A percentile compares a stretch with the other conserved stretches of the same genome.
These are phyloP conservation scores for Eucalyptus coolabah DNA, from an alignment of 345 rosid genomes.

Conservation along the genomic window DNA sequence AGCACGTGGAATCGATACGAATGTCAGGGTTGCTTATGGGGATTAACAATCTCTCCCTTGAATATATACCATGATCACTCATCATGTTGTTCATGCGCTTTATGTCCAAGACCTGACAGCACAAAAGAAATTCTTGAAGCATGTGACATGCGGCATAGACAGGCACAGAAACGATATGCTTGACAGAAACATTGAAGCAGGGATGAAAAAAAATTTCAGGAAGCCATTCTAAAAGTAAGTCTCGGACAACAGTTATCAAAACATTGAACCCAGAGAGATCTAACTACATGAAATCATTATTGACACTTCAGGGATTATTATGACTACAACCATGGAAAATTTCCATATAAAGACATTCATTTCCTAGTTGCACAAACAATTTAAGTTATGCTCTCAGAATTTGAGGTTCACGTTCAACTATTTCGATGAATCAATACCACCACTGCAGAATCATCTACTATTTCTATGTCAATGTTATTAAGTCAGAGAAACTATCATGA, in stretches of 20 bases:
- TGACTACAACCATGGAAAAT: neutral
- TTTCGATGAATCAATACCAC: neutral
- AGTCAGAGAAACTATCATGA: neutral
- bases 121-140: neutral
- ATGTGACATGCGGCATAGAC: neutral
- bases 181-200: neutral
- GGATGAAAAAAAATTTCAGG: neutral
- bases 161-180: neutral
- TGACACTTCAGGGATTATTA: neutral
- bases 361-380: neutral
- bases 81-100: constrained; percentile 78
- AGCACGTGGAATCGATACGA: constrained; percentile 56
- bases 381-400: neutral
- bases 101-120: constrained; percentile 63
- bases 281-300: neutral
- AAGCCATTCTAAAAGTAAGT: neutral
- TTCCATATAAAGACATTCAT: neutral
- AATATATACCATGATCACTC: constrained; percentile 82
- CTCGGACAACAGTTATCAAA: neutral
- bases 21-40: constrained; percentile 55
- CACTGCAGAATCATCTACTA: neutral
- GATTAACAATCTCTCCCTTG: constrained; percentile 76
- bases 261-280: neutral
- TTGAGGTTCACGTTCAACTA: neutral
- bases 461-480: neutral